phyloP scores from a whole-genome alignment of 2,329 filamentous ascomycete genomes.

The Ophiosphaerella korrae region DNA sequence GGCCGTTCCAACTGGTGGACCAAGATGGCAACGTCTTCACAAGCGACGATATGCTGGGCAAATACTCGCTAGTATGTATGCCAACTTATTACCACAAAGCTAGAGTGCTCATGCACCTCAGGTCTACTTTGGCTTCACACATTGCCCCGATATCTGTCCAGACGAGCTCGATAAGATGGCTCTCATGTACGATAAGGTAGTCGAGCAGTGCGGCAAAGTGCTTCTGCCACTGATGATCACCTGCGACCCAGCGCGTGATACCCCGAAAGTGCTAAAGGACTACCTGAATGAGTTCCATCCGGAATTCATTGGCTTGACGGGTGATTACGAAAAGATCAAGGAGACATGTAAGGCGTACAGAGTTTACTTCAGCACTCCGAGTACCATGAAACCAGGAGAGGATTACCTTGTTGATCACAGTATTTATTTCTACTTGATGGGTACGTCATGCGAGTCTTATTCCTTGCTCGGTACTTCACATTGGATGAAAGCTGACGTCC shows the following conservation, averaged over 20 bases:
- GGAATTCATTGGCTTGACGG: constrained; percentile 84
- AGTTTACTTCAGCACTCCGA: constrained; percentile 95
- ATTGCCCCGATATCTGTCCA: constrained; percentile 98
- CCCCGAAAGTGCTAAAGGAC: constrained; percentile 77
- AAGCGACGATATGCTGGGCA: constrained; percentile 81
- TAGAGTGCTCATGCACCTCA: constrained; percentile 42
- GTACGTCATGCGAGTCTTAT: constrained; percentile 41
- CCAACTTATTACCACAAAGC: background rate
- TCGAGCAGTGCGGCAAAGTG: constrained; percentile 53
- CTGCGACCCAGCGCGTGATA: constrained; percentile 92
- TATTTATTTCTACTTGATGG: constrained; percentile 99
- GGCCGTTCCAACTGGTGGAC: constrained; percentile 80
- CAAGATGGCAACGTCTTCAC: constrained; percentile 80
- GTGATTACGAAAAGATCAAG: constrained; percentile 93
- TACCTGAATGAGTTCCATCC: constrained; percentile 93
- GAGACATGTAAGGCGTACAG: constrained; percentile 92
- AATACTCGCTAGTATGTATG: constrained; percentile 73
- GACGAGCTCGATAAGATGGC: constrained; percentile 99
- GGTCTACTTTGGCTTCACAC: constrained; percentile 98
- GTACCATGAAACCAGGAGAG: constrained; percentile 85
- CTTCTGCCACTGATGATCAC: constrained; percentile 89
- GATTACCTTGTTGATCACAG: constrained; percentile 98
- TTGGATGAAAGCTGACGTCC: constrained; percentile 24
- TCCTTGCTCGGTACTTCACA: constrained; percentile 70
- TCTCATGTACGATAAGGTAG: constrained; percentile 79